phyloP scores from a whole-genome alignment of 202 grass and related monocot genomes.

The Carex arenaria region DNA sequence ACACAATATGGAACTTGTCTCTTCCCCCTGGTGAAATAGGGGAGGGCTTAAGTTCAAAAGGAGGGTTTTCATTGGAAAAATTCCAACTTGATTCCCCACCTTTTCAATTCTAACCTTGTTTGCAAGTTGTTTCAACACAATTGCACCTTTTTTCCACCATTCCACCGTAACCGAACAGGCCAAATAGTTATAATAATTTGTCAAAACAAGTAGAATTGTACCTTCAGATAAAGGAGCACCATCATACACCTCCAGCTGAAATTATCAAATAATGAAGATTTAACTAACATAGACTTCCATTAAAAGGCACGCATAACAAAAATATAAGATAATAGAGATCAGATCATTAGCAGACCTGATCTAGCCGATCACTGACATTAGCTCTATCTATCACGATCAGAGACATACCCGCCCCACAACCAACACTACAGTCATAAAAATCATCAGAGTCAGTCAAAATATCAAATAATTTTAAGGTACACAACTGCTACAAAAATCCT shows the following conservation, averaged over 20 bases:
- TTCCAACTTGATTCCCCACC: background rate
- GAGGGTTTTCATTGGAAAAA: background rate
- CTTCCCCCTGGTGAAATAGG: background rate
- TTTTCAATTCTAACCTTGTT: background rate
- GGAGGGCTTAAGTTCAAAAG: background rate
- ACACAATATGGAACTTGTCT: too few relatives aligned
- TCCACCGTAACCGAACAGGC: background rate
- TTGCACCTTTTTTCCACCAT: background rate
- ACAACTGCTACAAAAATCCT: background rate
- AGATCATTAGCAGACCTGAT: constrained; percentile 50
- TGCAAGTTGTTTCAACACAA: background rate
- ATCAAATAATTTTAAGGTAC: background rate
- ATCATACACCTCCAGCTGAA: constrained; percentile 25
- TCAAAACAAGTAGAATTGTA: constrained; percentile 13
- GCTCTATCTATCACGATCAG: constrained; percentile 80
- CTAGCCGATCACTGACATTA: constrained; percentile 57
- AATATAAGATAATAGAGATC: constrained; percentile 9
- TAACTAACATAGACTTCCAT: background rate
- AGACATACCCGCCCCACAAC: constrained; percentile 70
- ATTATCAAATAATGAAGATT: constrained; percentile 13
- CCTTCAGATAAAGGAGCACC: constrained; percentile 18
- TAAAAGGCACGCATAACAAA: background rate
- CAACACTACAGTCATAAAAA: constrained; percentile 54
- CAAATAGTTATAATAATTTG: background rate
- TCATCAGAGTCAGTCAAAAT: background rate